Evolutionary conservation across 257 asterid species (phyloP).

Genomic region (Thymus mandschuricus): DNA sequence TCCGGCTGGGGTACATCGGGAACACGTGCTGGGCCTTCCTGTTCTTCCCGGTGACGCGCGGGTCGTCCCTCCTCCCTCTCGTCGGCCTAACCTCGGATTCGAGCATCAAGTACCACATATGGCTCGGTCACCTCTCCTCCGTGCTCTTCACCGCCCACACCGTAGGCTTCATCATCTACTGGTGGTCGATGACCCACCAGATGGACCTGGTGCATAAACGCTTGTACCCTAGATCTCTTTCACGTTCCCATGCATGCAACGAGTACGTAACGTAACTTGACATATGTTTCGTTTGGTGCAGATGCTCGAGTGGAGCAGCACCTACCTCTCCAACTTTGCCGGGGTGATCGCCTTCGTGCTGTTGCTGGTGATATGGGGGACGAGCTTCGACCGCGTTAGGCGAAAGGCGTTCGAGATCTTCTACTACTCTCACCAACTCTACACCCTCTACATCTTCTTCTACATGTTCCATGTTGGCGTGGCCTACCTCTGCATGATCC

Average conservation of each 20-base stretch:
- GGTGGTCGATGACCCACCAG: constrained; percentile 56
- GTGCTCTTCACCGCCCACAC: constrained; percentile 54
- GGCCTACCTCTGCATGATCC: constrained; percentile 64
- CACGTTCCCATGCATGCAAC: background rate
- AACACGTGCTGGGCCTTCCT: constrained; percentile 61
- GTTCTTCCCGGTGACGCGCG: constrained; percentile 65
- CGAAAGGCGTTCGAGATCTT: constrained; percentile 65
- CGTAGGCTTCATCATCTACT: constrained; percentile 55
- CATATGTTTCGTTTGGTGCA: constrained; percentile 18
- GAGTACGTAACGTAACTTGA: too few relatives aligned
- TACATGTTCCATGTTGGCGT: constrained; percentile 72
- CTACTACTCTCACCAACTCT: constrained; percentile 63
- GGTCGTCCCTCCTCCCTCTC: constrained; percentile 67
- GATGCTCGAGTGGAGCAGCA: constrained; percentile 64
- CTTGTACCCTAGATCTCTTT: background rate
- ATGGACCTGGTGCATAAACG: constrained; percentile 41
- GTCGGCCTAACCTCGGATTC: constrained; percentile 70
- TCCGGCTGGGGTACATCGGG: constrained; percentile 62
- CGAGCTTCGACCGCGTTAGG: constrained; percentile 54
- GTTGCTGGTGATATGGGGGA: constrained; percentile 53
- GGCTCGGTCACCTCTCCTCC: constrained; percentile 62
- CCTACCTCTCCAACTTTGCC: constrained; percentile 55
- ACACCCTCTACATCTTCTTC: constrained; percentile 50
- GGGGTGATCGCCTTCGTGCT: constrained; percentile 59
- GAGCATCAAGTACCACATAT: constrained; percentile 72